Evolutionary conservation across 495 filamentous ascomycete species (phyloP).

Genomic region (Aspergillus biplanus): DNA sequence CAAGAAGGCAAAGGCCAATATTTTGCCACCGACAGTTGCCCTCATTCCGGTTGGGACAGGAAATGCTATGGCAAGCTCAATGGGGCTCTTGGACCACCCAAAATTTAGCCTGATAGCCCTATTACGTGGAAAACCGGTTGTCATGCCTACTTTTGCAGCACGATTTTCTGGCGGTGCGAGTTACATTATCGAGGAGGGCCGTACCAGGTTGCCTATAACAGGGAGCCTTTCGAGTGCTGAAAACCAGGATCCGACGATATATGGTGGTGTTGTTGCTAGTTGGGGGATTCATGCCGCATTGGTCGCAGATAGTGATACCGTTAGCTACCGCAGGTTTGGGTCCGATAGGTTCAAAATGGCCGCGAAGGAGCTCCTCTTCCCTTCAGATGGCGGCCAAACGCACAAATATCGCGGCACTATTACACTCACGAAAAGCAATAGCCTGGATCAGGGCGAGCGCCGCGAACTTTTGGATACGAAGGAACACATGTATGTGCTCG

Average conservation of each 20-base stretch:
- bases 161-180: constrained; percentile 68
- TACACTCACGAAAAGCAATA: constrained; percentile 34
- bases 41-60: constrained; percentile 83
- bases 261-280: constrained; percentile 81
- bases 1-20: constrained; percentile 20
- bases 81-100: constrained; percentile 38
- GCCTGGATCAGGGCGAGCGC: constrained; percentile 29
- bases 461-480: constrained; percentile 33
- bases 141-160: constrained; percentile 56
- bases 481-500: constrained; percentile 73
- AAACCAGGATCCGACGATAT: constrained; percentile 42
- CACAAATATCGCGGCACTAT: constrained; percentile 73
- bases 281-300: constrained; percentile 88
- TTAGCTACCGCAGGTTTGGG: constrained; percentile 73
- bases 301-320: constrained; percentile 85
- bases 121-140: constrained; percentile 52
- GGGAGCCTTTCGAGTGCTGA: constrained; percentile 19
- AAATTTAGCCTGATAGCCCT: constrained; percentile 42
- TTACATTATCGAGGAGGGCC: constrained; percentile 43
- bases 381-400: constrained; percentile 56
- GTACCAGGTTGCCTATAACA: constrained; percentile 28
- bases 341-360: constrained; percentile 80
- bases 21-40: constrained; percentile 55
- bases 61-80: constrained; percentile 83
- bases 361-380: constrained; percentile 70